phyloP scores from a whole-genome alignment of 2,329 filamentous ascomycete genomes.

The Colletotrichum falcatum region DNA sequence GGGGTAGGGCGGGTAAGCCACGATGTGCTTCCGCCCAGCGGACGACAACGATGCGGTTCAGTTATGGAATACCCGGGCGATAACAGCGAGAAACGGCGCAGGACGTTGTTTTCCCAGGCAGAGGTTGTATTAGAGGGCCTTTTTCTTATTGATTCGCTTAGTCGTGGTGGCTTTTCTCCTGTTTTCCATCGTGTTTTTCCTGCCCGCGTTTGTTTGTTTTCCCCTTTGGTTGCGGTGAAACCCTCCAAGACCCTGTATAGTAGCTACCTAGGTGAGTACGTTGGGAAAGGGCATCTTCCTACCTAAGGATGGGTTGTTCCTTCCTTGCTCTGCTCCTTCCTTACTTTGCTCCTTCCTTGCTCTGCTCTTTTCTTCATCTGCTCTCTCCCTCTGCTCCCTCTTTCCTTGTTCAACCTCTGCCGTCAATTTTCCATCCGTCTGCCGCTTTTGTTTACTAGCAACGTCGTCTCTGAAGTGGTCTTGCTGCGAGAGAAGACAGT shows the following conservation, averaged over 20 bases:
- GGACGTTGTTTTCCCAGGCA: conserved; percentile 10
- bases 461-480: neutral
- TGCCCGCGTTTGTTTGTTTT: neutral
- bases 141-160: conserved; percentile 26
- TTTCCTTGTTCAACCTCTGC: too few relatives aligned
- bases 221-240: neutral
- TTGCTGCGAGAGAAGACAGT: neutral
- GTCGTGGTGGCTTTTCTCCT: neutral
- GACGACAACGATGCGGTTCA: conserved; percentile 15
- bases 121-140: conserved; percentile 16
- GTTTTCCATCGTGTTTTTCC: neutral
- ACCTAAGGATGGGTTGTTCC: too few relatives aligned
- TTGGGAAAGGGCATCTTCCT: too few relatives aligned
- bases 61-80: conserved; percentile 29
- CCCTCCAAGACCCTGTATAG: too few relatives aligned
- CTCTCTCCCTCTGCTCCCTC: too few relatives aligned
- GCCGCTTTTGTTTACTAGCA: neutral
- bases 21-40: conserved; percentile 1
- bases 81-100: conserved; percentile 20
- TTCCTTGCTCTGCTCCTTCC: too few relatives aligned
- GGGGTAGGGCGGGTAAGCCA: conserved; percentile 15
- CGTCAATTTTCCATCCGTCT: too few relatives aligned
- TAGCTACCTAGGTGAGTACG: too few relatives aligned
- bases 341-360: too few relatives aligned
- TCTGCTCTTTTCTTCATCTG: too few relatives aligned